These are phyloP conservation scores for Cyclanthera cordifolia DNA, from an alignment of 306 rosid genomes.

Conservation along the genomic window DNA sequence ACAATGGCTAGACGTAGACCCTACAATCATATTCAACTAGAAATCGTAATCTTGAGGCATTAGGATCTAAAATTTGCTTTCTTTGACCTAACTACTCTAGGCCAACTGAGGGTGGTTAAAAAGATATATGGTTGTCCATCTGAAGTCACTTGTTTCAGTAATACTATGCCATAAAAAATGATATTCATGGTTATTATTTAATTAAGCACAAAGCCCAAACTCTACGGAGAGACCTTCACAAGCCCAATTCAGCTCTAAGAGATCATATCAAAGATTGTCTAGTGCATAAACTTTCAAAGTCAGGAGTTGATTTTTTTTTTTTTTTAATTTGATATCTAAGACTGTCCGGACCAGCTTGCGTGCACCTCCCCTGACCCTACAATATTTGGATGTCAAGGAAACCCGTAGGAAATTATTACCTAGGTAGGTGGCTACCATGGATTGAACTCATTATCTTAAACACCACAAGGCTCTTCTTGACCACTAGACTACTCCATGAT, in stretches of 20 bases:
- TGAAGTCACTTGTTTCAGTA: background rate
- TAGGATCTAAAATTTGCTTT: background rate
- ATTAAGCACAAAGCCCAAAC: background rate
- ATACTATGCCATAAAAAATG: background rate
- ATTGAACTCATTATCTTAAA: no score
- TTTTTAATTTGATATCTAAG: no score
- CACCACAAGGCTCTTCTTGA: no score
- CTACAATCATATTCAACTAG: background rate
- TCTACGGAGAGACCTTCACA: background rate
- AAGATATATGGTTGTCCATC: background rate
- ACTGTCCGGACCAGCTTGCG: no score
- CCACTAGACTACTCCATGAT: no score
- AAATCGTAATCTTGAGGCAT: background rate
- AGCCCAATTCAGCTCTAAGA: background rate
- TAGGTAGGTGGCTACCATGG: no score
- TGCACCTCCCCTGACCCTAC: no score
- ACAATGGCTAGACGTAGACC: background rate
- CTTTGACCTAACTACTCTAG: background rate
- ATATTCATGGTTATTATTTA: background rate
- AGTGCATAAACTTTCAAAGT: background rate
- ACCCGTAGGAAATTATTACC: no score
- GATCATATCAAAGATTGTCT: background rate
- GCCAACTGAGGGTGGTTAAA: background rate
- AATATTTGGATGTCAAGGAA: no score
- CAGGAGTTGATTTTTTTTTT: no score